Evolutionary conservation across 768 basidiomycete species (phyloP), one percentile per base, ranked within the genome.

Genomic region (Leucocoprinus sp.): DNA sequence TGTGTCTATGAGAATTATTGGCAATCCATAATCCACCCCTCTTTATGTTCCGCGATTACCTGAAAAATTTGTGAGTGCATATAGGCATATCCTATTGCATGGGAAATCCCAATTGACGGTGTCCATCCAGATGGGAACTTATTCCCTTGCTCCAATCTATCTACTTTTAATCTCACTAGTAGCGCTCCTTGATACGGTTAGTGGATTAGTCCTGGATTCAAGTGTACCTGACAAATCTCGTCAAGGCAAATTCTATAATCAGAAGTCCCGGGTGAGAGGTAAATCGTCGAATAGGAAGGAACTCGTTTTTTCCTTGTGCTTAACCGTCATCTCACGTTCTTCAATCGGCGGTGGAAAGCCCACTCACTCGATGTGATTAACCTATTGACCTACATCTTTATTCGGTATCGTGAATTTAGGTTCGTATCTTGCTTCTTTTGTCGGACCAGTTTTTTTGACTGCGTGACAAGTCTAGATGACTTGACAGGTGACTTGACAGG

Each of bases 61-160:
- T 19, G 22, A n/a, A 15, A 23, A 22, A 3, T 11, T 45, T 31
- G 21, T 39, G 7, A n/a, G 54, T 22, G 51, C 57, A 28, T n/a
- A 5, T 52, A 80, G 80, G 58, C 62, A 9, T 82, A 82, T 57
- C 77, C 80, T 1, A 65, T 82, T 21, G 69, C 78, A 8, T 88
- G 86, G 86, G 86, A 89, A 58, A 64, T 86, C 5, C 67, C 73
- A 21, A 48, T 89, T 5, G 84, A 86, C 43, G 78, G 78, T 45
- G 80, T 88, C 4, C 88, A 69, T 57, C 69, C 89, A 26, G 81
- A 88, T 52, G 84, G 80, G 9, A 55, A 68, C 49, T 68, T 64
- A 52, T 63, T 88, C n/a, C 71, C 77, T 4, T 69, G 67, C 27
- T 85, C 84, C 2, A 64, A 60, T 8, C n/a, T n/a, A n/a, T 57